Conservation (phyloP, 768 basidiomycete species). For the Paxillus ammoniavirescens region DNA sequence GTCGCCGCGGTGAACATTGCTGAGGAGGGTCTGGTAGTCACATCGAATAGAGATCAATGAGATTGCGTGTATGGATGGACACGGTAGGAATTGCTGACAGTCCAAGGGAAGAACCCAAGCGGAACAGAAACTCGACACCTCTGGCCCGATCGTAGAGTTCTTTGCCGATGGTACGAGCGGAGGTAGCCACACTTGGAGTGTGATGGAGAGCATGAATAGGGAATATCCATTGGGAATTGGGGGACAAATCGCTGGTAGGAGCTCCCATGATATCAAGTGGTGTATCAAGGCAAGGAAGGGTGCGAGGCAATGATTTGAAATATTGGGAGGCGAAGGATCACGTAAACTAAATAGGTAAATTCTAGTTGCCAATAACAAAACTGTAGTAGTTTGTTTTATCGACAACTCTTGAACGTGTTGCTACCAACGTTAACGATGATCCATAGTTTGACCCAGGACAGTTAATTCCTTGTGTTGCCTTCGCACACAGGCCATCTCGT, state of each 20-base stretch:
- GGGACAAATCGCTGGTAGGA: constrained; percentile 22
- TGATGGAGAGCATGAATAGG: constrained; percentile 52
- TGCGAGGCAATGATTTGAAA: too few species aligned
- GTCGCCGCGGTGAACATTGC: constrained; percentile 86
- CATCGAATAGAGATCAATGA: constrained; percentile 12
- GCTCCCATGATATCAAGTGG: constrained; percentile 17
- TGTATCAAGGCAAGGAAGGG: too few species aligned
- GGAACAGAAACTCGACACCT: constrained; percentile 84
- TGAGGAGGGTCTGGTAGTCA: constrained; percentile 60
- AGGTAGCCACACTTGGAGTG: constrained; percentile 55
- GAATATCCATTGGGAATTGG: constrained; percentile 70
- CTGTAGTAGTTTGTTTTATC: too few species aligned
- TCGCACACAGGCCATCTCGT: neutral
- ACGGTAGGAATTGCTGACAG: constrained; percentile 52
- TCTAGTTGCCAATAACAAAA: too few species aligned
- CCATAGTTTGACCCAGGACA: too few species aligned
- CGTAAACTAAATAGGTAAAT: too few species aligned
- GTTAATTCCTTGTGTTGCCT: too few species aligned
- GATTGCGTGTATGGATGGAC: constrained; percentile 6
- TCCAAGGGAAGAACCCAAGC: constrained; percentile 71
- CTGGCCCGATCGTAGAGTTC: constrained; percentile 78
- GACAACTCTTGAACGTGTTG: too few species aligned
- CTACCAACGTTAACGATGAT: too few species aligned
- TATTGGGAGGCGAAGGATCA: too few species aligned
- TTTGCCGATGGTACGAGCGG: constrained; percentile 50